Conservation (phyloP, 176 grass and related monocot species). For the Ananas comosus region DNA sequence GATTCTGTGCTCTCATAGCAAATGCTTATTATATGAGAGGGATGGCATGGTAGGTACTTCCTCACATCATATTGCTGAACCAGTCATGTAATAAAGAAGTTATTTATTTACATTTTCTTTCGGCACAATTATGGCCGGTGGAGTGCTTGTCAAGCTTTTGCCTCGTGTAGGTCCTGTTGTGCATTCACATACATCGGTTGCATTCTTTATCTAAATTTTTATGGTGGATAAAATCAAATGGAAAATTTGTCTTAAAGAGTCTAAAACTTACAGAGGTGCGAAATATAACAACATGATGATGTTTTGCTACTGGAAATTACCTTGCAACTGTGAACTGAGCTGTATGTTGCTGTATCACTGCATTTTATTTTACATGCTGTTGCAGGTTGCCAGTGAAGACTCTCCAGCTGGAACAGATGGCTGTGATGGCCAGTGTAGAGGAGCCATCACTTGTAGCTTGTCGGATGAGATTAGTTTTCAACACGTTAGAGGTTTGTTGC, state of each 20-base stretch:
- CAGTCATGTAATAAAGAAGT: no score
- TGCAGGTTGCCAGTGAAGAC: constrained; percentile 90
- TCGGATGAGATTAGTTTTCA: no score
- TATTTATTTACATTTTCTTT: no score
- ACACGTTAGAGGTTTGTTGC: constrained; percentile 38
- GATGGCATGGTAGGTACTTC: constrained; percentile 74
- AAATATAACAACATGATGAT: neutral
- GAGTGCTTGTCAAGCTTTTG: no score
- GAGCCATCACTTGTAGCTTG: constrained; percentile 33
- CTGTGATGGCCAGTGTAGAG: constrained; percentile 66
- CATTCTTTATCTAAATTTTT: no score
- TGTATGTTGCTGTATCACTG: neutral
- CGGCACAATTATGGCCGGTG: no score
- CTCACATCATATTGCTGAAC: neutral
- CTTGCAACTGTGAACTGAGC: neutral
- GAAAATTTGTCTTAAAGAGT: neutral
- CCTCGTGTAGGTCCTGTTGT: no score
- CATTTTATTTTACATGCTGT: neutral
- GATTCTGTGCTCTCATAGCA: constrained; percentile 85
- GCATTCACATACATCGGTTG: no score
- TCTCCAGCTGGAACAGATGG: constrained; percentile 87
- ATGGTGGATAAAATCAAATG: no score
- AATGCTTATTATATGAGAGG: constrained; percentile 90
- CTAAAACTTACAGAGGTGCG: no score
- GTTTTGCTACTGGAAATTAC: no score